These are phyloP conservation scores for Leccinum barrowsii DNA, from an alignment of 768 basidiomycete species.

Conservation along the genomic window DNA sequence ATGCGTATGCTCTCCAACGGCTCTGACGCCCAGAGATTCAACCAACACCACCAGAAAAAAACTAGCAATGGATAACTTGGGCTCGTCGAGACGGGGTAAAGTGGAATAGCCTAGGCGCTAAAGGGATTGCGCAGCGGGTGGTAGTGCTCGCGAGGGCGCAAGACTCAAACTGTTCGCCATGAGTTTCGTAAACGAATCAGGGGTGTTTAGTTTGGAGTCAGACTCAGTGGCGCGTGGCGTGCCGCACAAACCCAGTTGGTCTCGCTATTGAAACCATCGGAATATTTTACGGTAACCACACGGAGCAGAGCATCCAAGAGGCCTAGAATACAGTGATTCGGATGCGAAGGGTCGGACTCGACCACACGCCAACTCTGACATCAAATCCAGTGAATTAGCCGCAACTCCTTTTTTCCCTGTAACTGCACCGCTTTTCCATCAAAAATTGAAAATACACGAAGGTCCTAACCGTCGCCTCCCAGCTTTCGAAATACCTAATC, in stretches of 20 bases:
- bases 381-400: no score
- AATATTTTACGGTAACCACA: no score
- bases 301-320: no score
- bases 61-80: not conserved
- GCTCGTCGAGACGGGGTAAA: not conserved
- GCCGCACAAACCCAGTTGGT: not conserved
- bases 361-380: no score
- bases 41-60: not conserved
- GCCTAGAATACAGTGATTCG: no score
- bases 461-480: no score
- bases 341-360: no score
- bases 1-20: slow-evolving; percentile 3
- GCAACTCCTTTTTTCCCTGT: no score
- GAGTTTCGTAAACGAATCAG: not conserved
- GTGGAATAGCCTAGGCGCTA: not conserved
- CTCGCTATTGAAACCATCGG: no score
- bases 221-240: not conserved
- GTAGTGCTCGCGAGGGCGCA: not conserved
- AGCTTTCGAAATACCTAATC: no score
- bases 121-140: not conserved
- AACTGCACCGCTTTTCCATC: no score
- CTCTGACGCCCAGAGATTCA: not conserved
- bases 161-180: not conserved
- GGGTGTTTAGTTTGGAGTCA: not conserved
- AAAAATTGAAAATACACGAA: no score